phyloP scores from a whole-genome alignment of 805 yeast genomes.

The Nakazawaea peltata region DNA sequence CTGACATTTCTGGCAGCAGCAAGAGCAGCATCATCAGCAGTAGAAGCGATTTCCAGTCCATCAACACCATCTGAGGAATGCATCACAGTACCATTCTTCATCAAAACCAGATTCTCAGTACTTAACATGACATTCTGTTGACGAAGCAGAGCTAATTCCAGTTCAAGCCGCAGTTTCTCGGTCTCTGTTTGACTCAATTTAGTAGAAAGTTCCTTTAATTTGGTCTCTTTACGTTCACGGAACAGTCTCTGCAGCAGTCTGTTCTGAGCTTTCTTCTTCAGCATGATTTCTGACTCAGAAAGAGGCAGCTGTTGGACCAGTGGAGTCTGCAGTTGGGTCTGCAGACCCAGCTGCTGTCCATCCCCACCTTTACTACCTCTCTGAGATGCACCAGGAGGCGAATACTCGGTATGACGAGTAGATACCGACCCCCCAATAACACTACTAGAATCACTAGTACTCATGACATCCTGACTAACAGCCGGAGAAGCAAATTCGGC shows the following conservation, averaged over 20 bases:
- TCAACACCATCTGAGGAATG: not conserved
- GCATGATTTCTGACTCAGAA: constrained; percentile 32
- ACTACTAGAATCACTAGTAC: no score
- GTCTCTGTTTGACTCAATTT: constrained; percentile 51
- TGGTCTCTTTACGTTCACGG: constrained; percentile 72
- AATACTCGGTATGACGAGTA: no score
- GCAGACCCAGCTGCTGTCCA: no score
- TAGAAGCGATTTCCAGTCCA: not conserved
- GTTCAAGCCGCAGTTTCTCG: constrained; percentile 36
- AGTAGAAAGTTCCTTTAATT: constrained; percentile 56
- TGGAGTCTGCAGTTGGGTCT: no score
- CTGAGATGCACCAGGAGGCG: no score
- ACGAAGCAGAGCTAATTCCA: constrained; percentile 42
- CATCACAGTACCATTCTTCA: constrained; percentile 21
- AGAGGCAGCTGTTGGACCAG: not conserved
- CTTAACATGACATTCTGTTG: constrained; percentile 47
- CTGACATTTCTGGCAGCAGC: not conserved
- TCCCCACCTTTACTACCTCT: no score
- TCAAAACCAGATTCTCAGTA: constrained; percentile 54
- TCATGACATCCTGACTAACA: no score
- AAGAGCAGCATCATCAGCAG: not conserved
- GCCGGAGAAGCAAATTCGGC: no score
- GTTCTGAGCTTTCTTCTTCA: constrained; percentile 68
- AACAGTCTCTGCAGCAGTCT: constrained; percentile 86
- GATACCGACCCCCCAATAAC: no score